Evolutionary conservation across 2,329 filamentous ascomycete species (phyloP).

Genomic region (Aspergillus pseudoglaucus): DNA sequence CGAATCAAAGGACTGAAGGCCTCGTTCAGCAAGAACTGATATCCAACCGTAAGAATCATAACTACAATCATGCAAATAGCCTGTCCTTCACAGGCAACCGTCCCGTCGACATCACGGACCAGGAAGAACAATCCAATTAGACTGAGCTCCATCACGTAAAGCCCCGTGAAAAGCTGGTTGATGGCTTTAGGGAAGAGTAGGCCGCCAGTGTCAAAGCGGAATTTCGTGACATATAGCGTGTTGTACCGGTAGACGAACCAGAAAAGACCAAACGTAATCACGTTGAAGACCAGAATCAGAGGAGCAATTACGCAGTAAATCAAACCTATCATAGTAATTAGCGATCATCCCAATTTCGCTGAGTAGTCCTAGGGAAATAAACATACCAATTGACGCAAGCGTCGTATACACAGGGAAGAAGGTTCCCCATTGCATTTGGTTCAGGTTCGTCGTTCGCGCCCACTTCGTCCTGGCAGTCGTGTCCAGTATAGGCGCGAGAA

Average conservation of each 20-base stretch:
- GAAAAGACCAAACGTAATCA: conserved; percentile 83
- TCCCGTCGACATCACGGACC: conserved; percentile 50
- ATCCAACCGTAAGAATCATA: conserved; percentile 63
- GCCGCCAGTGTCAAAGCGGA: conserved; percentile 84
- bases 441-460: conserved; percentile 70
- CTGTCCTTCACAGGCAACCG: conserved; percentile 62
- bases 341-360: too few species aligned
- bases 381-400: conserved; percentile 76
- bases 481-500: conserved; percentile 74
- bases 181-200: conserved; percentile 86
- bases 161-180: conserved; percentile 88
- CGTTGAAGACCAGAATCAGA: conserved; percentile 84
- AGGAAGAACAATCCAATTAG: conserved; percentile 87
- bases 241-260: conserved; percentile 97
- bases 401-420: conserved; percentile 97
- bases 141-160: conserved; percentile 91
- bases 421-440: conserved; percentile 77
- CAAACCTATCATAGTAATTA: conserved; percentile 42
- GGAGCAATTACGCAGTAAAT: conserved; percentile 87
- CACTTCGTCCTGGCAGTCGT: conserved; percentile 79
- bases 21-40: conserved; percentile 71
- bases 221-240: conserved; percentile 88
- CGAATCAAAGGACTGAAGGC: conserved; percentile 80
- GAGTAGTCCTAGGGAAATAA: too few species aligned
- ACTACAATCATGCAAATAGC: conserved; percentile 79